These are phyloP conservation scores for Solanum chmielewskii DNA, from an alignment of 257 asterid genomes.

Conservation along the genomic window DNA sequence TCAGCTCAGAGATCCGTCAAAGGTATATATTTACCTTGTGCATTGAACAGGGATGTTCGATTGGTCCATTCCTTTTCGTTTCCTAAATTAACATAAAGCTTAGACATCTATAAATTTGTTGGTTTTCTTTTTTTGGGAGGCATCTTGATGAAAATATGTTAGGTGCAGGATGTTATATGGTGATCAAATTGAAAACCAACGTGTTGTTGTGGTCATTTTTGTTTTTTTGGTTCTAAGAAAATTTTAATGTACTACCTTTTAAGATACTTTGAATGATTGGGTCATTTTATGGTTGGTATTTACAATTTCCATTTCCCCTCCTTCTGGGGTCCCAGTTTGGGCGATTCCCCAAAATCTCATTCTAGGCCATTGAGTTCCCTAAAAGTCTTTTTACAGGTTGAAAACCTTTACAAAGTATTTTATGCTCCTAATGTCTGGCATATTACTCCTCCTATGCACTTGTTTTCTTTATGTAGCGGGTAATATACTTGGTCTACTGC, in stretches of 20 bases:
- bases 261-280: neutral
- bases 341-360: neutral
- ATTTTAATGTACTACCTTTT: neutral
- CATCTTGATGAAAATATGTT: neutral
- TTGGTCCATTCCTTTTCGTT: neutral
- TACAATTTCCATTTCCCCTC: neutral
- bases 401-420: neutral
- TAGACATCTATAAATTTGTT: neutral
- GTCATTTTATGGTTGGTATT: neutral
- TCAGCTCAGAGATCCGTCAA: conserved; percentile 82
- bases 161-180: neutral
- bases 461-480: neutral
- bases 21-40: conserved; percentile 46
- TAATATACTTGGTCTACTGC: neutral
- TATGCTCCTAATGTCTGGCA: neutral
- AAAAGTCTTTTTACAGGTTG: neutral
- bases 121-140: neutral
- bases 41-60: neutral
- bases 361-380: neutral
- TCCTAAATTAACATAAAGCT: neutral
- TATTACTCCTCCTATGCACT: neutral
- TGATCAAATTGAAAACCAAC: neutral
- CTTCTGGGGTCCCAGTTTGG: neutral
- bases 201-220: neutral
- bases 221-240: neutral